Base-by-base conservation (phyloP, 2,329 filamentous ascomycete species). In the Fusarium sp. region DNA sequence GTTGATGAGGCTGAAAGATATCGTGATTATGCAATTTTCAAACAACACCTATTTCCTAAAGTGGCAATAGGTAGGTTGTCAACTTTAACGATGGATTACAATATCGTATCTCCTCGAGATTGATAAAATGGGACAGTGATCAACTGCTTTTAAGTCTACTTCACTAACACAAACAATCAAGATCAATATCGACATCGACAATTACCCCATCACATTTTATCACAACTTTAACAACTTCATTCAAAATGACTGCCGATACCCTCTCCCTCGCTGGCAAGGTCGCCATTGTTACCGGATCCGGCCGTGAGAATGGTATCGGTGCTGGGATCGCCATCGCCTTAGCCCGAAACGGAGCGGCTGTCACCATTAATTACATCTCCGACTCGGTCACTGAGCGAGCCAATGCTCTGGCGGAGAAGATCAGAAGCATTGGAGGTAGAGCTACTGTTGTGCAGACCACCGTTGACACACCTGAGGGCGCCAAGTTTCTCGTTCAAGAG, bases 281-380 rank as follows among this genome's bases (percentile, higher is more conserved):
- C 1, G 85, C 85, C 71, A 83, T 87, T 31, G 76, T 87, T 22
- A 87, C 85, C 2, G 85, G 85, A 24, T 86, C 84, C 10, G 83
- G 84, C 35, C 80, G 81, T 11, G 83, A 85, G 37, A 85, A 83
- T 38, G 83, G 83, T 6, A 85, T 86, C 22, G 84, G 85, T 6
- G 84, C 84, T 2, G 84, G 77, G 29, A 85, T 84, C 13, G 84
- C 82, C 16, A 54, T 59, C 4, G 79, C 81, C 0, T 76, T 87
- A 0, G 84, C 83, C 6, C 80, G 80, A 9, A 84, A 84, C 67
- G 85, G 84, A 27, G 84, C 84, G n/a, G 74, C 77, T 3, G 84
- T 86, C 1, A 78, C 77, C 2, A 76, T 86, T 64, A 81, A 86
- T 76, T 80, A 84, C 58, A 78, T 85, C 6, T 84, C 83, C 1